Percentiles rank a stretch among this genome's conserved stretches.
Evolutionary conservation across 2,329 filamentous ascomycete genomes (phyloP).

Genomic region (Claviceps sp.): DNA sequence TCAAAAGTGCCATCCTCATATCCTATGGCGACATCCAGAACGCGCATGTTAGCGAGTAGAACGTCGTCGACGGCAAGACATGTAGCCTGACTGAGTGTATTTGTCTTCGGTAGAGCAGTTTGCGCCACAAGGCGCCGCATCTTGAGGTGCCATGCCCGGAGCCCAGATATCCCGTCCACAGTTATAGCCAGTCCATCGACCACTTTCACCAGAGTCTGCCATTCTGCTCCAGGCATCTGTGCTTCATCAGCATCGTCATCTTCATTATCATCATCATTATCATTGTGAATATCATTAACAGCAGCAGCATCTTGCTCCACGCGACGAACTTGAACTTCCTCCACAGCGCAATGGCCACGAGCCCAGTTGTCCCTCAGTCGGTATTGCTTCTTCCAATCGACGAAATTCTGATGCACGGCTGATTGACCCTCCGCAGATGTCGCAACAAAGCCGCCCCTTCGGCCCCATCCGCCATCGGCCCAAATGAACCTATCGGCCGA

Average conservation of each 20-base stretch:
- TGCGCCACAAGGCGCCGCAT: conserved; percentile 46
- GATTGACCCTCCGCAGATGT: neutral
- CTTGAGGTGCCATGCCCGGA: conserved; percentile 68
- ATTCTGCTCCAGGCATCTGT: conserved; percentile 16
- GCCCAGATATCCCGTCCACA: conserved; percentile 52
- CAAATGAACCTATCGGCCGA: conserved; percentile 29
- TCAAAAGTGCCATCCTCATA: conserved; percentile 60
- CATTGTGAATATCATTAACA: conserved; percentile 16
- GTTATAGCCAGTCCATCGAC: conserved; percentile 67
- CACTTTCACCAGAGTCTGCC: conserved; percentile 59
- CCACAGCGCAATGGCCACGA: conserved; percentile 64
- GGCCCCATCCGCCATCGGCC: conserved; percentile 27
- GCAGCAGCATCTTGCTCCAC: conserved; percentile 15
- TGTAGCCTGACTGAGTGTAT: conserved; percentile 31
- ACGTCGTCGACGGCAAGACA: conserved; percentile 53
- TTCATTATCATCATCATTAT: conserved; percentile 12
- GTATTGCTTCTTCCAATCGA: conserved; percentile 83
- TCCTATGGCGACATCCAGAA: conserved; percentile 51
- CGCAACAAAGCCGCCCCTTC: conserved; percentile 20
- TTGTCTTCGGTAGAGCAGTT: conserved; percentile 17
- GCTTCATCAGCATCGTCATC: conserved; percentile 9
- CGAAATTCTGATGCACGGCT: conserved; percentile 16
- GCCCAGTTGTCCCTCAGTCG: conserved; percentile 86
- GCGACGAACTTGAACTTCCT: conserved; percentile 52
- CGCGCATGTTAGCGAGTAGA: conserved; percentile 24